Percentiles rank a stretch among this genome's conserved stretches.
Evolutionary conservation across 164 flowering plant species (phyloP).

Genomic region (Aristolochia californica): DNA sequence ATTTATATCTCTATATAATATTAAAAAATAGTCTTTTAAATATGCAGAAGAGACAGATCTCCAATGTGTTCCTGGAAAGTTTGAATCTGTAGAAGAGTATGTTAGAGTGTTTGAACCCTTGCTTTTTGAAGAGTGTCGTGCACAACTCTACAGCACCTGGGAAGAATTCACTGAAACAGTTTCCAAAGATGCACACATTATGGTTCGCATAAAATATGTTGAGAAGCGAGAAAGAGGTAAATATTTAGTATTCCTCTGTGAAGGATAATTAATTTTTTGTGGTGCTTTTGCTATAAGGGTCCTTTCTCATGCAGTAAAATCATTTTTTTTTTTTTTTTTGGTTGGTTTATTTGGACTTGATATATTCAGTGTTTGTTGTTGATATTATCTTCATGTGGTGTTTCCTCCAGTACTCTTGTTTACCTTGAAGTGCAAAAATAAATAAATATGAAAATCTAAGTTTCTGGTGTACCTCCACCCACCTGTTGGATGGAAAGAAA

Average conservation of each 20-base stretch:
- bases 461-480: too few species aligned
- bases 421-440: too few species aligned
- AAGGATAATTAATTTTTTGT: background rate
- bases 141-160: conserved; percentile 90
- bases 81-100: conserved; percentile 95
- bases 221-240: conserved; percentile 97
- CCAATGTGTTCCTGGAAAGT: conserved; percentile 83
- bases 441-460: too few species aligned
- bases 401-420: too few species aligned
- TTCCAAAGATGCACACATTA: conserved; percentile 56
- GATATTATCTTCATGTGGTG: too few species aligned
- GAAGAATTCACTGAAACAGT: conserved; percentile 64
- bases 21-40: background rate
- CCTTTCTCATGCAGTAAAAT: too few species aligned
- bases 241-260: background rate
- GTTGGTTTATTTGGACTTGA: too few species aligned
- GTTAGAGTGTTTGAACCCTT: conserved; percentile 92
- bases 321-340: too few species aligned
- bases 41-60: conserved; percentile 73
- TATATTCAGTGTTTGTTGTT: too few species aligned
- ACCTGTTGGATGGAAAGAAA: too few species aligned
- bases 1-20: too few species aligned
- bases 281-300: too few species aligned
- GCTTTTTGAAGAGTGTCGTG: conserved; percentile 98
- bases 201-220: conserved; percentile 62